Percentiles rank a stretch among this genome's conserved stretches.
Evolutionary conservation across 306 rosid species (phyloP).

Genomic region (Elaeagnus macrophylla): DNA sequence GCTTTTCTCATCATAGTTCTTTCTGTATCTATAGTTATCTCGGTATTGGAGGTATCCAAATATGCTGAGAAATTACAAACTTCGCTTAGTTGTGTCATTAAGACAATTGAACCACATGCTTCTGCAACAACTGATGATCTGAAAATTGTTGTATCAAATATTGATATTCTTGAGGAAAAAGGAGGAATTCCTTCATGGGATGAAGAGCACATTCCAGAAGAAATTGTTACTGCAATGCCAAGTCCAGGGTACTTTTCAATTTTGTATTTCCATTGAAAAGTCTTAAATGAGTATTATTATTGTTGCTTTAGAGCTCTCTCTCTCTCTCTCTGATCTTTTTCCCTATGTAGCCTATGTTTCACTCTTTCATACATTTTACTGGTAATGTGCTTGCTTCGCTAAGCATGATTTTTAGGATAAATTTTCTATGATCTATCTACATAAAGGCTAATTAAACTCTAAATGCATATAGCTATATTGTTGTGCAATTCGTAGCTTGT

Average conservation of each 20-base stretch:
- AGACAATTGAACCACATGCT: conserved; percentile 83
- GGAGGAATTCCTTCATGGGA: conserved; percentile 62
- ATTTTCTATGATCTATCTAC: no score
- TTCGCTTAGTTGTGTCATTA: conserved; percentile 79
- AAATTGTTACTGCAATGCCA: conserved; percentile 71
- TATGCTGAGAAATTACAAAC: conserved; percentile 69
- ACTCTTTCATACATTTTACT: no score
- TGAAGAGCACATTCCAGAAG: conserved; percentile 90
- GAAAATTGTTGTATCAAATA: conserved; percentile 55
- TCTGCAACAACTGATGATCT: conserved; percentile 68
- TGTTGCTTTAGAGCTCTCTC: neutral
- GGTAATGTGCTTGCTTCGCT: no score
- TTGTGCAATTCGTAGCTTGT: conserved; percentile 4
- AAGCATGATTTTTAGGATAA: no score
- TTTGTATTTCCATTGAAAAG: neutral
- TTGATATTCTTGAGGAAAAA: conserved; percentile 62
- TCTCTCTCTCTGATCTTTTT: no score
- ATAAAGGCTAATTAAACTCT: neutral
- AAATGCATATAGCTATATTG: neutral
- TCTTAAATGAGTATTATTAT: neutral
- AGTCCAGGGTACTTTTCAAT: conserved; percentile 54
- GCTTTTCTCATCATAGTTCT: conserved; percentile 22
- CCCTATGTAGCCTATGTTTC: no score
- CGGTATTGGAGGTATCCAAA: conserved; percentile 62
- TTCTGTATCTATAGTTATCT: conserved; percentile 38